Evolutionary conservation across 768 basidiomycete genomes (phyloP), one percentile per base, ranked within the genome.

Genomic region (Leucogyrophana mollusca): DNA sequence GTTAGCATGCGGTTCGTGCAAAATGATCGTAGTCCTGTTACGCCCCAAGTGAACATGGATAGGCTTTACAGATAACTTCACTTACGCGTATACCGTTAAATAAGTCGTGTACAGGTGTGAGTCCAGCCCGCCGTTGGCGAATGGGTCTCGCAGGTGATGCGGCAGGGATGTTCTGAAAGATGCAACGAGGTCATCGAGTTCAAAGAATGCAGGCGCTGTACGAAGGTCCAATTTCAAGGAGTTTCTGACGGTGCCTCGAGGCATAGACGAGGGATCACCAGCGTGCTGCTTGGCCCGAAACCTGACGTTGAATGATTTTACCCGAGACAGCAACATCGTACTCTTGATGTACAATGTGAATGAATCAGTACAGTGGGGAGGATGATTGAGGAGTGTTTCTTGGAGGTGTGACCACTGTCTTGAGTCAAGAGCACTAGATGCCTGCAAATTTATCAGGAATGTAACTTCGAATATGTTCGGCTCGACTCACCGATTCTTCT

Each of bases 1-100:
- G 48, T 79, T 76, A 14, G 87, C 85, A 56, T 88, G 86, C 3
- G 86, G 85, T 52, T 90, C 88, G 54, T 90, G 88, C 34, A 90
- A 65, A 16, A 88, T 69, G 42, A 90, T 83, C 11, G 69, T 78
- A 5, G 84, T 78, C 10, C 88, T 90, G 52, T 37, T 24, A 54
- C 22, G 21, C 27, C 11, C 39, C 20, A 37, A 38, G 14, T 37
- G 7, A 61, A 68, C 51, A 62, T 75, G 68, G 9, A 68, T 67
- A 73, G 2, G 69, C 64, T 47, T 46, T 45, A 16, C 54, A 40
- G 27, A 17, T 5, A 44, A 27, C 14, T 22, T 7, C 10, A 61
- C 68, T 30, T 49, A 69, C 70, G 63, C 59, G 45, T 69, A 60
- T 9, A 59, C 54, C 10, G 65, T 56, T 16, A 67, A 40, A 40